Conservation (phyloP, 805 yeast genomes). For the Teunomyces funiuensis region DNA sequence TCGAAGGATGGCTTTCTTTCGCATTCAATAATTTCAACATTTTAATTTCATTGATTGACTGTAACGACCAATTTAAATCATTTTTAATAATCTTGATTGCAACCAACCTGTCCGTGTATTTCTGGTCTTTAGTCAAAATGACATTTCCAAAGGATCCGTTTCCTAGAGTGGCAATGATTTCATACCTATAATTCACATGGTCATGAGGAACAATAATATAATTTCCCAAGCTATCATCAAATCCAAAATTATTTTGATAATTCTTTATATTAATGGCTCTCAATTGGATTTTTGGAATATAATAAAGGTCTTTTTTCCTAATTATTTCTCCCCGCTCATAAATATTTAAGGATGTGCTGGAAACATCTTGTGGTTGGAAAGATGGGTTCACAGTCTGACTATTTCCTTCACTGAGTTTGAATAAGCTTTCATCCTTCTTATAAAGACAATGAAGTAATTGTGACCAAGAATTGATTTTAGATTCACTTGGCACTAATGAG, state of each 20-base stretch:
- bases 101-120: constrained; percentile 44
- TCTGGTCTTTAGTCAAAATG: constrained; percentile 66
- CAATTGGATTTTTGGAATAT: constrained; percentile 39
- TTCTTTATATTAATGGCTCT: constrained; percentile 36
- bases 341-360: constrained; percentile 34
- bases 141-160: constrained; percentile 85
- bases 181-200: constrained; percentile 75
- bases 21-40: constrained; percentile 51
- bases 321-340: constrained; percentile 64
- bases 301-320: constrained; percentile 50
- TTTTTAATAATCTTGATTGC: constrained; percentile 79
- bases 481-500: neutral
- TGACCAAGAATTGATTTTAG: neutral
- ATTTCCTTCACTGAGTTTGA: neutral
- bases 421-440: neutral
- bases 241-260: constrained; percentile 57
- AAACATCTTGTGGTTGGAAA: constrained; percentile 4
- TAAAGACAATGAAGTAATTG: neutral
- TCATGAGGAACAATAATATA: constrained; percentile 57
- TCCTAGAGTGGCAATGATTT: constrained; percentile 60
- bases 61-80: constrained; percentile 70
- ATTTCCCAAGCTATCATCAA: constrained; percentile 69
- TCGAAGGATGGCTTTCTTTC: constrained; percentile 9
- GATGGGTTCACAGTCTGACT: neutral
- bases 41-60: constrained; percentile 76